Conservation (phyloP, 2,329 filamentous ascomycete species). For the Penicillium sp. region DNA sequence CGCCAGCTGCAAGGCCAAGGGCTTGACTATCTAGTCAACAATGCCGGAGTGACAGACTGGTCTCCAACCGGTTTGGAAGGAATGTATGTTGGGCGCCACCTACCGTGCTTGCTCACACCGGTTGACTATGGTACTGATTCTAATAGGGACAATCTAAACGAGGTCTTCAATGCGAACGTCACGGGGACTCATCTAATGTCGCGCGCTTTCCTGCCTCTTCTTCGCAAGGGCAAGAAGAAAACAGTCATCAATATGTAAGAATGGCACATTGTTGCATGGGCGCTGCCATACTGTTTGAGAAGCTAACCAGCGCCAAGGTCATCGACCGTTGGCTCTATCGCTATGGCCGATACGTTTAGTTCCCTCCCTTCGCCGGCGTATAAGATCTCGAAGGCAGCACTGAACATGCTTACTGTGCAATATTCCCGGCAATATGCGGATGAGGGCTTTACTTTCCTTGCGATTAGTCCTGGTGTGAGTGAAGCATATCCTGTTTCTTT, state of each 20-base stretch:
- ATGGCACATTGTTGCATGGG: rapidly evolving
- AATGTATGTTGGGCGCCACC: constrained; percentile 27
- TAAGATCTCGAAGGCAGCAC: constrained; percentile 49
- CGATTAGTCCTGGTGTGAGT: constrained; percentile 47
- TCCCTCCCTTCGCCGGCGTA: constrained; percentile 34
- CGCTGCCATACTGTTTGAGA: background rate
- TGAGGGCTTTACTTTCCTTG: constrained; percentile 45
- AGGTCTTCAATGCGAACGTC: constrained; percentile 45
- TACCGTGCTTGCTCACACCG: background rate
- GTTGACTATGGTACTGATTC: background rate
- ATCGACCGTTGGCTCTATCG: constrained; percentile 45
- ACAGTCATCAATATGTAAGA: constrained; percentile 46
- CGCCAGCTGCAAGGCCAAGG: constrained; percentile 36
- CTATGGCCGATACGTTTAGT: constrained; percentile 31
- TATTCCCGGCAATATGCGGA: constrained; percentile 29
- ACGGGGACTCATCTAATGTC: constrained; percentile 41
- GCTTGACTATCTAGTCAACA: constrained; percentile 49
- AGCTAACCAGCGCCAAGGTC: constrained; percentile 29
- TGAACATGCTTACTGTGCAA: constrained; percentile 48
- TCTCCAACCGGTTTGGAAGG: constrained; percentile 16
- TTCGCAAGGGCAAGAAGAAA: constrained; percentile 41
- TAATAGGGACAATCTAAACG: constrained; percentile 36
- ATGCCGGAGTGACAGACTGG: constrained; percentile 37
- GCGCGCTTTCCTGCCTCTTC: constrained; percentile 38
- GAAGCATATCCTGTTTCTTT: background rate